Percentiles rank a stretch among this genome's conserved stretches.
phyloP scores from a whole-genome alignment of 768 basidiomycete genomes.

The Rickenella mellea region DNA sequence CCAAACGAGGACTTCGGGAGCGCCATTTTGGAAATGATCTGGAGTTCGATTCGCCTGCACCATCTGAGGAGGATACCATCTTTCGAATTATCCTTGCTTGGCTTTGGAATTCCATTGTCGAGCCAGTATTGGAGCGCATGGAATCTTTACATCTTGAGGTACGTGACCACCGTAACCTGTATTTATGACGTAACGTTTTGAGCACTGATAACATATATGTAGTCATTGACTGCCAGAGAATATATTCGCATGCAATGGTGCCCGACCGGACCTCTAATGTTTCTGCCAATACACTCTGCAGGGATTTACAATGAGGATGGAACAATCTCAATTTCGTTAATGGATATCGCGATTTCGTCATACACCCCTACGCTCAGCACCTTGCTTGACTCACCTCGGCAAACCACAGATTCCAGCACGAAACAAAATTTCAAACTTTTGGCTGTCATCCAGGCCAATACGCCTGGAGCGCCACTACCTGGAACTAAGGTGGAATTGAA shows the following conservation, averaged over 20 bases:
- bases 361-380: conserved; percentile 23
- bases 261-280: conserved; percentile 19
- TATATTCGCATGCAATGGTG: conserved; percentile 21
- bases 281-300: conserved; percentile 23
- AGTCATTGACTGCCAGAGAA: conserved; percentile 2
- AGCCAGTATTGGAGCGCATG: no score
- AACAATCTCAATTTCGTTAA: conserved; percentile 7
- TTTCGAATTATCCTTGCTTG: no score
- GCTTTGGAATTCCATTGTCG: no score
- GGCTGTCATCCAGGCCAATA: conserved; percentile 8
- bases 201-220: neutral
- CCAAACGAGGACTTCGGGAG: no score
- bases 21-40: conserved; percentile 4
- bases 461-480: conserved; percentile 10
- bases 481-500: conserved; percentile 6
- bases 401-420: no score
- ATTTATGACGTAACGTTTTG: no score
- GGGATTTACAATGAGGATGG: conserved; percentile 13
- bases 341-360: conserved; percentile 20
- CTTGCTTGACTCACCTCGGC: conserved; percentile 7
- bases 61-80: no score
- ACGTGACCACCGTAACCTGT: no score
- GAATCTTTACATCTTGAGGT: no score
- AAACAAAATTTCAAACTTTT: conserved; percentile 1
- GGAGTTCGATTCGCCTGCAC: no score